phyloP scores from a whole-genome alignment of 768 basidiomycete species.

The Lactarius tabidus region DNA sequence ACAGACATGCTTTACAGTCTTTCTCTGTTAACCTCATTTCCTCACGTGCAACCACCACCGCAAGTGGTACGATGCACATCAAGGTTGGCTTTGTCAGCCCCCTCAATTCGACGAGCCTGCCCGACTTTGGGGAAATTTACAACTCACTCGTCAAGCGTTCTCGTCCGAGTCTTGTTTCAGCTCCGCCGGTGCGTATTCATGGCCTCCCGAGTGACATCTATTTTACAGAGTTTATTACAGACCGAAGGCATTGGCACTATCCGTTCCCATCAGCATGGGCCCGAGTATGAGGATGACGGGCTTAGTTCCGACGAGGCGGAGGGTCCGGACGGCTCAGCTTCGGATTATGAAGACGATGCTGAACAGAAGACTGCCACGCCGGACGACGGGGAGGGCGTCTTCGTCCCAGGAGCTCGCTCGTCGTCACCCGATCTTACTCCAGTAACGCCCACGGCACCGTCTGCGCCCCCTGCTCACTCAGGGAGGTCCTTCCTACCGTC shows the following conservation, averaged over 20 bases:
- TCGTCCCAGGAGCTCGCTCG: neutral
- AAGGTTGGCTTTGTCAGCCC: slow-evolving; percentile 57
- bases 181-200: slow-evolving; percentile 55
- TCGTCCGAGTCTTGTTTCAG: slow-evolving; percentile 63
- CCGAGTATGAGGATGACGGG: slow-evolving; percentile 71
- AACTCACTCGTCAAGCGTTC: slow-evolving; percentile 59
- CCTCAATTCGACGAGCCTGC: slow-evolving; percentile 40
- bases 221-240: slow-evolving; percentile 36
- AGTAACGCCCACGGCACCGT: slow-evolving; percentile 20
- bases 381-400: neutral
- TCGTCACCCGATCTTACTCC: slow-evolving; percentile 13
- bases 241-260: slow-evolving; percentile 85
- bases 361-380: slow-evolving; percentile 17
- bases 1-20: slow-evolving; percentile 35
- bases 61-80: slow-evolving; percentile 52
- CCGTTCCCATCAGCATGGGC: slow-evolving; percentile 53
- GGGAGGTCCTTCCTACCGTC: slow-evolving; percentile 31
- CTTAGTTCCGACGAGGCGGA: slow-evolving; percentile 54
- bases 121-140: slow-evolving; percentile 60
- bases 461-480: slow-evolving; percentile 29
- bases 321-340: slow-evolving; percentile 38
- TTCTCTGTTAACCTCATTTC: slow-evolving; percentile 45
- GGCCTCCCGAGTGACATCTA: neutral
- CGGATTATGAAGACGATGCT: slow-evolving; percentile 35
- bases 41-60: slow-evolving; percentile 43